Evolutionary conservation across 164 flowering plant species (phyloP), one percentile per base, ranked within the genome.

Genomic region (Magnolia changhungtana): DNA sequence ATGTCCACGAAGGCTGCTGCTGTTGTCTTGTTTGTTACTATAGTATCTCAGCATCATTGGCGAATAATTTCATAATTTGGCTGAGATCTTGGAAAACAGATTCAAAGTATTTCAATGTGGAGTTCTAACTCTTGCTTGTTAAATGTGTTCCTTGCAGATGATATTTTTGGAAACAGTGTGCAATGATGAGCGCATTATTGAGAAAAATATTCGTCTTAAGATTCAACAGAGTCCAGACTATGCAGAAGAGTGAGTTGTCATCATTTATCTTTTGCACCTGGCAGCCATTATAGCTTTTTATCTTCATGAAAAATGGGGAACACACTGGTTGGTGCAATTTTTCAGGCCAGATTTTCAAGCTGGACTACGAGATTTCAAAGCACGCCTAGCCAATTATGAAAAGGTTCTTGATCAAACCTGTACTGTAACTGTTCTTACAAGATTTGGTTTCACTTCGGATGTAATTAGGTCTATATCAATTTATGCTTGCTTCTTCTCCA

Each of bases 201-300:
- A 94, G 80, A 88, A 95, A 84, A 96, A 94, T 75, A 92, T 96
- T 80, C 92, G 98, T 11, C 97, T 96, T 73, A 96, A 94, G 82
- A 88, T 96, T 83, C 99, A 96, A 80, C 99, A 96, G 78, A 96
- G 99, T 82, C 98, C 98, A 73, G 99, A 96, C 81, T 94, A 96
- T 85, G 96, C 97, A 37, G 98, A 96, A 85, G 89, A 90, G 99
- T 96, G 87, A 80, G 93, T 78, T 29, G 13, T 23, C 58, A 71
- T 16, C 50, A 20, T 67, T 50, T 71, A 61, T 49, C 37, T 66
- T 77, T 69, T 75, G 18, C 75, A 49, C 20, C 69, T 55, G 66
- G 49, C 27, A 24, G 11, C 37, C 9, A 1, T 23, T 70, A 4
- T 9, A 5, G 79, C 18, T 55, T 80, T 58, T 65, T 75, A 29